These are phyloP conservation scores for Aphanomyces stellatus DNA, from an alignment of 352 stramenopile genomes.

Conservation along the genomic window DNA sequence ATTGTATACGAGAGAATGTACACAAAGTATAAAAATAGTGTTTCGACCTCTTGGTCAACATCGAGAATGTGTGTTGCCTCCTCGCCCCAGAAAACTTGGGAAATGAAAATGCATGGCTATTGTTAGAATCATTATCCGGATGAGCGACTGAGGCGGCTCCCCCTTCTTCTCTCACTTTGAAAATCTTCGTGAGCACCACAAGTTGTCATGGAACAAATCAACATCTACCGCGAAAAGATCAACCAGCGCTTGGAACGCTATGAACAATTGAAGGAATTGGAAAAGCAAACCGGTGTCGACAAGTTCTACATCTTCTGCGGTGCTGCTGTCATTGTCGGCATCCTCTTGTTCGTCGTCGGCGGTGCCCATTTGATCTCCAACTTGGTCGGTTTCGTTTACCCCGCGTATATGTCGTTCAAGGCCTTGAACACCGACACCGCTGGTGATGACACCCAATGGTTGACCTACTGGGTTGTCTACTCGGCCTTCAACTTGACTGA, in stretches of 20 bases:
- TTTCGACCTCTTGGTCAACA: too few relatives aligned
- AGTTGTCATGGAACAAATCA: conserved; percentile 59
- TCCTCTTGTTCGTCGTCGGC: conserved; percentile 72
- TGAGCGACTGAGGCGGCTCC: neutral
- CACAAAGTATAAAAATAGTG: too few relatives aligned
- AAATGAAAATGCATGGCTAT: neutral
- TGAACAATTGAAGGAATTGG: conserved; percentile 72
- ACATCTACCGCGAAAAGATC: conserved; percentile 82
- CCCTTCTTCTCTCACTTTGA: conserved; percentile 4
- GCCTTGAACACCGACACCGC: conserved; percentile 64
- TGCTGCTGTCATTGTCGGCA: conserved; percentile 33
- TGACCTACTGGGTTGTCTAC: conserved; percentile 93
- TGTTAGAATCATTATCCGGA: conserved; percentile 15
- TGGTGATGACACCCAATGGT: conserved; percentile 81
- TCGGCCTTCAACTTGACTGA: conserved; percentile 95
- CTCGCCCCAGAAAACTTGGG: neutral
- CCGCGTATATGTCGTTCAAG: conserved; percentile 85
- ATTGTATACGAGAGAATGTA: too few relatives aligned
- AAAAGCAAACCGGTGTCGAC: conserved; percentile 79
- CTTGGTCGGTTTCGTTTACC: conserved; percentile 83
- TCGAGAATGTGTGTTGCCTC: too few relatives aligned
- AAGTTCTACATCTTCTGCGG: conserved; percentile 83
- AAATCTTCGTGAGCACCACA: neutral
- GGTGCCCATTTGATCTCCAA: conserved; percentile 69
- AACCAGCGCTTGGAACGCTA: conserved; percentile 68